phyloP scores from a whole-genome alignment of 768 basidiomycete genomes.

The Tulasnella sp. region DNA sequence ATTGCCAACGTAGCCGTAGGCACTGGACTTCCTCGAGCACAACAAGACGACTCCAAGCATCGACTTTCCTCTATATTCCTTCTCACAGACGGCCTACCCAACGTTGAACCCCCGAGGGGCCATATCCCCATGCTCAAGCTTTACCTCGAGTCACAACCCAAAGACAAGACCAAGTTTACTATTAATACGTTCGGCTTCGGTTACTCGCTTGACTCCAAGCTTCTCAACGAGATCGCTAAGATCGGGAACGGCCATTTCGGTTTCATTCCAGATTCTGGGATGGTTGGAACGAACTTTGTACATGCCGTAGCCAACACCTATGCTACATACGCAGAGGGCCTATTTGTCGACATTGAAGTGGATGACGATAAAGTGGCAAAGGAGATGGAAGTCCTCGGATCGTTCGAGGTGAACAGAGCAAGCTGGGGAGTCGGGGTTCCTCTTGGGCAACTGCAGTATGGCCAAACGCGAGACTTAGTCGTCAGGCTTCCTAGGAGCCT shows the following conservation, averaged over 20 bases:
- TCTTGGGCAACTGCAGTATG: conserved; percentile 25
- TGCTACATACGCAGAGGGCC: conserved; percentile 27
- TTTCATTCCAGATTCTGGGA: conserved; percentile 30
- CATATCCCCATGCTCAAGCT: conserved; percentile 28
- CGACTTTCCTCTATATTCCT: conserved; percentile 29
- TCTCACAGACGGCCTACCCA: conserved; percentile 29
- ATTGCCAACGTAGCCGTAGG: background rate
- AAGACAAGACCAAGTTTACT: conserved; percentile 17
- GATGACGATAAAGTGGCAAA: conserved; percentile 21
- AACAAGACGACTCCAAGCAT: background rate
- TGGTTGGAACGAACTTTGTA: conserved; percentile 31
- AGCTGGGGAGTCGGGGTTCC: conserved; percentile 3
- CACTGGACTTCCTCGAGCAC: background rate
- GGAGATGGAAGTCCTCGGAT: background rate
- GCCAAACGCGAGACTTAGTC: conserved; percentile 30
- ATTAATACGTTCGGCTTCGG: conserved; percentile 31
- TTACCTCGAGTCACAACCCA: conserved; percentile 26
- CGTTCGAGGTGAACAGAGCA: background rate
- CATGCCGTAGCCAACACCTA: conserved; percentile 30
- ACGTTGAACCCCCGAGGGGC: conserved; percentile 29
- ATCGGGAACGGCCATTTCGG: conserved; percentile 24
- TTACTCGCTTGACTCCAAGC: conserved; percentile 28
- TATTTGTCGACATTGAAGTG: conserved; percentile 21
- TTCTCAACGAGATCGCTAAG: conserved; percentile 26
- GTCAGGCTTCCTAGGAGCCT: background rate